These are phyloP conservation scores for Penicillium pancosmium DNA, from an alignment of 495 filamentous ascomycete species.

Conservation along the genomic window DNA sequence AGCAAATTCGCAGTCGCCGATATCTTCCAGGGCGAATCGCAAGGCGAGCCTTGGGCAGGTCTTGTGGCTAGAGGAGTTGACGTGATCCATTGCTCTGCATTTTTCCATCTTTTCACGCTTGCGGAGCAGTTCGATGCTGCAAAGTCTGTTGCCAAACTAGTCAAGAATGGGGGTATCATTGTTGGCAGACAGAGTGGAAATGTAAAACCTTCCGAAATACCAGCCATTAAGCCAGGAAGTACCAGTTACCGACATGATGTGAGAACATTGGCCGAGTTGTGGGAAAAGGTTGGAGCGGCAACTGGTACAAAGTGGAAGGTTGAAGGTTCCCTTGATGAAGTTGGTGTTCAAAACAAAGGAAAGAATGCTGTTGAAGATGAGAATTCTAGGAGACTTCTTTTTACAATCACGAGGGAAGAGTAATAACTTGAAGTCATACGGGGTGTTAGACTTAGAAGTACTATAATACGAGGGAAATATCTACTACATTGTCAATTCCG, in stretches of 20 bases:
- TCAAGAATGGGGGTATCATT: constrained; percentile 15
- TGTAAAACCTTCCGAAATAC: constrained; percentile 8
- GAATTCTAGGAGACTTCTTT: constrained; percentile 14
- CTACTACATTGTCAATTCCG: no score
- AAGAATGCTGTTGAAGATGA: constrained; percentile 19
- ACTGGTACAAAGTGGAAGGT: constrained; percentile 23
- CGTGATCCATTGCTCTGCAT: constrained; percentile 17
- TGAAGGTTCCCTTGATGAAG: constrained; percentile 14
- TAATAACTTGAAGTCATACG: not conserved
- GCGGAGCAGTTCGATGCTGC: constrained; percentile 10
- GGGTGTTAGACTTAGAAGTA: no score
- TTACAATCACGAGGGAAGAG: constrained; percentile 9
- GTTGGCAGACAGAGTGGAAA: constrained; percentile 15
- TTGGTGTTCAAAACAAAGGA: constrained; percentile 6
- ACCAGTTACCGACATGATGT: constrained; percentile 22
- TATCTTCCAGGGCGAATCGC: constrained; percentile 21
- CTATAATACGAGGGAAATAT: no score
- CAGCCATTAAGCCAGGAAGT: constrained; percentile 15
- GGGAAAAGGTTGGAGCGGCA: constrained; percentile 20
- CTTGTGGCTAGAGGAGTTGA: constrained; percentile 13
- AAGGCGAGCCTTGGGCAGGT: constrained; percentile 15
- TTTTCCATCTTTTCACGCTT: constrained; percentile 17
- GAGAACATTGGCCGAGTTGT: constrained; percentile 16
- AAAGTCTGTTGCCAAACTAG: constrained; percentile 6
- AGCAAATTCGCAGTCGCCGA: constrained; percentile 34